Base-by-base conservation (phyloP, 345 rosid genomes). In the Leavenworthia alabamica region DNA sequence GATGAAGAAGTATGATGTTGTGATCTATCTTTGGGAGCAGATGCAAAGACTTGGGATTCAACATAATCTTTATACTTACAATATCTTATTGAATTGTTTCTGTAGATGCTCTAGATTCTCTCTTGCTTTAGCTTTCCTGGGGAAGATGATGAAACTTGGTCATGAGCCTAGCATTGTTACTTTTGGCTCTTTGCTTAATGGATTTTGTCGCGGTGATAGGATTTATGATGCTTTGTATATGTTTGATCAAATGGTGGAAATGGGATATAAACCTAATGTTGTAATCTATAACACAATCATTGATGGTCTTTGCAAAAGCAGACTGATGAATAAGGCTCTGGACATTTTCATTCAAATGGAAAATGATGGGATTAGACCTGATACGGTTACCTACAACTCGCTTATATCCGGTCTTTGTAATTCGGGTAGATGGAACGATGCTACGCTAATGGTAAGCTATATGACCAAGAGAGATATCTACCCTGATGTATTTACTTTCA, bases 401-500 rank as follows among this genome's bases (percentile, higher is more conserved):
- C 52, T 68, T 9, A 16, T 68, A 7, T 41, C 4, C 8, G 73
- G 73, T 0, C 61, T 68, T 29, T 68, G 73, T 44, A 68, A 6
- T n/a, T 50, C 45, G 2, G 47, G 61, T 29, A 50, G 66, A 35
- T 50, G 64, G 67, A 52, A 9, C 2, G 47, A 68, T 42, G 67
- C 67, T 50, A 28, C 51, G 3, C 51, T 35, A 19, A 45, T 58
- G 58, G 40, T 67, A 0, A 57, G 58, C 35, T 46, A 14, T 48
- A 68, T 68, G 73, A 60, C 44, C 46, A 24, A 43, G 53, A 61
- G 48, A 6, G 61, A 26, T 0, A 35, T 52, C 56, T 5, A 51
- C 37, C 73, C 73, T 60, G 65, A 60, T 69, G 73, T 69, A 31
- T 52, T 52, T 54, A 69, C 73, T 44, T 69, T 60, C 61, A 69